phyloP scores from a whole-genome alignment of 225 moss, liverwort and hornwort genomes.

The Antitrichia curtipendula region DNA sequence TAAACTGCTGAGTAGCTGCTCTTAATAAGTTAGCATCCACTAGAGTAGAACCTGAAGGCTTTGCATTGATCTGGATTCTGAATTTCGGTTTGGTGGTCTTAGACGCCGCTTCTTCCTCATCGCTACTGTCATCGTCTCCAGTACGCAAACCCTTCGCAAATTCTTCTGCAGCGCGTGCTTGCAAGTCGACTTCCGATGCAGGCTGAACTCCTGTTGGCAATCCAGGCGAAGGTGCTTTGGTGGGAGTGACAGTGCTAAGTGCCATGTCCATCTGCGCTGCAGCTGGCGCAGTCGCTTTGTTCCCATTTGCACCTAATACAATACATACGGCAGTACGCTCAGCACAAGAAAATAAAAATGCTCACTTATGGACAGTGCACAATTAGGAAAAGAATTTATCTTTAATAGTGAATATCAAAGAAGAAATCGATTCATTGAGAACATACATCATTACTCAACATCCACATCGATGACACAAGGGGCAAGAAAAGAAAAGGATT shows the following conservation, averaged over 20 bases:
- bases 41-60: conserved; percentile 37
- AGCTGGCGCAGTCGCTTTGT: conserved; percentile 18
- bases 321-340: not conserved
- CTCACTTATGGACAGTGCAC: not conserved
- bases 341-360: not conserved
- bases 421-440: not conserved
- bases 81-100: conserved; percentile 63
- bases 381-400: not conserved
- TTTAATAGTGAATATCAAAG: not conserved
- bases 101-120: conserved; percentile 59
- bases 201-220: conserved; percentile 8
- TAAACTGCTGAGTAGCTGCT: conserved; percentile 91
- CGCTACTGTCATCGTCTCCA: conserved; percentile 77
- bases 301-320: conserved; percentile 35
- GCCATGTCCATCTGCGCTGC: conserved; percentile 26
- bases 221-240: conserved; percentile 21
- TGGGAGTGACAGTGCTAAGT: conserved; percentile 11
- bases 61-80: conserved; percentile 73
- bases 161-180: conserved; percentile 93
- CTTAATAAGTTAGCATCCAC: conserved; percentile 68
- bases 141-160: conserved; percentile 80
- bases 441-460: not conserved
- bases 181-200: conserved; percentile 49
- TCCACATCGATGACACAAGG: not conserved
- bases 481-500: not conserved